phyloP scores from a whole-genome alignment of 768 basidiomycete genomes.

The Leccinum broughii region DNA sequence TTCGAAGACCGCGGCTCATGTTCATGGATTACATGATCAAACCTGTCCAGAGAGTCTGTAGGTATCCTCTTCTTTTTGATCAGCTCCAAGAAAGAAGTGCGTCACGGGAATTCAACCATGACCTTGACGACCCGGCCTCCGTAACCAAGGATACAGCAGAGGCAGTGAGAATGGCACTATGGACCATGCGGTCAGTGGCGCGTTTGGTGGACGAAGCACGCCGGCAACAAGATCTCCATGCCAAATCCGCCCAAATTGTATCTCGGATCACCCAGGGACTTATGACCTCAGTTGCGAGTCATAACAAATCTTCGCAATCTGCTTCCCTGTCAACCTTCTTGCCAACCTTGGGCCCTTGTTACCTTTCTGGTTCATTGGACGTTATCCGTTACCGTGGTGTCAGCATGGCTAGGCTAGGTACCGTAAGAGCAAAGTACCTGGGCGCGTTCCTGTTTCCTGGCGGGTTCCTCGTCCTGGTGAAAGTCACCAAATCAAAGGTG shows the following conservation, averaged over 20 bases:
- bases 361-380: conserved; percentile 84
- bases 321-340: conserved; percentile 57
- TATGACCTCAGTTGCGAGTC: conserved; percentile 28
- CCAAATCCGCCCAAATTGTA: conserved; percentile 67
- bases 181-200: conserved; percentile 76
- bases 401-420: conserved; percentile 44
- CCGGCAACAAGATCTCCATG: conserved; percentile 58
- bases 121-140: conserved; percentile 1
- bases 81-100: conserved; percentile 46
- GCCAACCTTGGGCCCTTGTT: conserved; percentile 73
- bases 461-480: conserved; percentile 85
- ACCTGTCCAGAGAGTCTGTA: conserved; percentile 95
- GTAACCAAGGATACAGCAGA: conserved; percentile 7
- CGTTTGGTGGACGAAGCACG: conserved; percentile 81
- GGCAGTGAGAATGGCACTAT: conserved; percentile 46
- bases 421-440: conserved; percentile 79
- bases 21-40: conserved; percentile 93
- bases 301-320: conserved; percentile 35
- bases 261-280: conserved; percentile 55
- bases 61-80: conserved; percentile 87
- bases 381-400: conserved; percentile 70
- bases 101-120: conserved; percentile 2
- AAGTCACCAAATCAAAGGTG: conserved; percentile 73
- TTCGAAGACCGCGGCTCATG: conserved; percentile 46
- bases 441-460: conserved; percentile 87